These are phyloP conservation scores for Xerocomellus chrysenteron DNA, from an alignment of 768 basidiomycete genomes.

Conservation along the genomic window DNA sequence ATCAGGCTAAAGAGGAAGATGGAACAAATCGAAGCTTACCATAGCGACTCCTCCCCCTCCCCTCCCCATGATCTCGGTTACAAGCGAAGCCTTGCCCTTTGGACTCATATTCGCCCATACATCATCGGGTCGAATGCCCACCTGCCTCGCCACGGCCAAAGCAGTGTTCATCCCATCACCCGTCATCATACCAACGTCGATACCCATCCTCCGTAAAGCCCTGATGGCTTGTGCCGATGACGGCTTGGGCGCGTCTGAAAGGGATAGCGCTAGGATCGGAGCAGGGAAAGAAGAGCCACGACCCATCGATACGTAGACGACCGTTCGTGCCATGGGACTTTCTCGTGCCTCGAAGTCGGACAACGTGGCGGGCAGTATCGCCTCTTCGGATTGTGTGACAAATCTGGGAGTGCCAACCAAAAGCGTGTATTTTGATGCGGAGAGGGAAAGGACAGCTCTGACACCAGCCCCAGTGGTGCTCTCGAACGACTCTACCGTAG, in stretches of 20 bases:
- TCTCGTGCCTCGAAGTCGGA: constrained; percentile 68
- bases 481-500: constrained; percentile 72
- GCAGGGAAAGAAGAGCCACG: constrained; percentile 38
- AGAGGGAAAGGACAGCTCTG: constrained; percentile 59
- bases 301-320: constrained; percentile 81
- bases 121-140: constrained; percentile 78
- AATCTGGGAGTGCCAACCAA: constrained; percentile 79
- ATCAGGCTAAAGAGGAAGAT: neutral
- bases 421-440: constrained; percentile 53
- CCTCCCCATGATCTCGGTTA: constrained; percentile 76
- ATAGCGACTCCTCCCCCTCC: constrained; percentile 84
- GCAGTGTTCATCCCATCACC: constrained; percentile 90
- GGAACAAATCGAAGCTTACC: constrained; percentile 48
- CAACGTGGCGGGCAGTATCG: constrained; percentile 58
- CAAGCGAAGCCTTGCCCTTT: constrained; percentile 87
- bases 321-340: constrained; percentile 70
- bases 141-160: constrained; percentile 81
- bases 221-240: constrained; percentile 81
- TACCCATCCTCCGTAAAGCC: constrained; percentile 84
- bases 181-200: constrained; percentile 91
- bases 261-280: constrained; percentile 77
- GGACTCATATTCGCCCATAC: constrained; percentile 95
- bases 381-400: constrained; percentile 52
- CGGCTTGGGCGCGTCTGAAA: constrained; percentile 84
- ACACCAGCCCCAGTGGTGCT: constrained; percentile 89